phyloP scores from a whole-genome alignment of 2,329 filamentous ascomycete genomes.

The Pyrenophora seminiperda region DNA sequence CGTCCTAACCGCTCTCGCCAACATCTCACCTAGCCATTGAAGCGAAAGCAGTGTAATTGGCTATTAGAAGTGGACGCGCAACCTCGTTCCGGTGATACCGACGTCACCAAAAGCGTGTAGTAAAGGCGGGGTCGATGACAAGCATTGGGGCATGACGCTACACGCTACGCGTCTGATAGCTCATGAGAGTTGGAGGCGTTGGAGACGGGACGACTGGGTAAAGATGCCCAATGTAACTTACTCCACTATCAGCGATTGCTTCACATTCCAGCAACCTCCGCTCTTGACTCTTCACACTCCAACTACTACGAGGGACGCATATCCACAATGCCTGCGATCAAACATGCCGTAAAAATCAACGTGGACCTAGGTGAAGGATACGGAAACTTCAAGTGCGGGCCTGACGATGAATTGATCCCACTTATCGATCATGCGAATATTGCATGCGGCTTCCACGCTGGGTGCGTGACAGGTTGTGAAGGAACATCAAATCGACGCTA shows the following conservation, averaged over 20 bases:
- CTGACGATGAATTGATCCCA: slow-evolving; percentile 65
- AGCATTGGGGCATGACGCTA: slow-evolving; percentile 18
- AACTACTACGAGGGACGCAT: background rate
- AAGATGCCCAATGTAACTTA: background rate
- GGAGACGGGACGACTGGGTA: background rate
- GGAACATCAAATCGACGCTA: slow-evolving; percentile 4
- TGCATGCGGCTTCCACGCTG: slow-evolving; percentile 64
- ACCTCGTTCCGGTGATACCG: slow-evolving; percentile 8
- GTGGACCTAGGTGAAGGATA: slow-evolving; percentile 61
- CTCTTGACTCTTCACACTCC: background rate
- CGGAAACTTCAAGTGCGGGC: slow-evolving; percentile 58
- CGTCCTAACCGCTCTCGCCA: slow-evolving; percentile 2
- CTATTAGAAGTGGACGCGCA: background rate
- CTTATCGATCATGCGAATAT: slow-evolving; percentile 67
- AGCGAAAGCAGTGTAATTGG: slow-evolving; percentile 11
- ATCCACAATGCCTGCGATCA: slow-evolving; percentile 55
- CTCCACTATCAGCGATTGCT: background rate
- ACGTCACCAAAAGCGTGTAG: slow-evolving; percentile 19
- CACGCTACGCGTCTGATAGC: slow-evolving; percentile 9
- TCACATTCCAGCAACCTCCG: background rate
- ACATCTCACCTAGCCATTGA: slow-evolving; percentile 6
- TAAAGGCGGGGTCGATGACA: slow-evolving; percentile 19
- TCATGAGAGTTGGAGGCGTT: background rate
- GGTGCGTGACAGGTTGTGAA: slow-evolving; percentile 18
- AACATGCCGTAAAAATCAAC: slow-evolving; percentile 60